A percentile compares a stretch with the other conserved stretches of the same genome.
Conservation (phyloP, 2,329 filamentous ascomycete genomes). For the Hypoxylon rubiginosum region DNA sequence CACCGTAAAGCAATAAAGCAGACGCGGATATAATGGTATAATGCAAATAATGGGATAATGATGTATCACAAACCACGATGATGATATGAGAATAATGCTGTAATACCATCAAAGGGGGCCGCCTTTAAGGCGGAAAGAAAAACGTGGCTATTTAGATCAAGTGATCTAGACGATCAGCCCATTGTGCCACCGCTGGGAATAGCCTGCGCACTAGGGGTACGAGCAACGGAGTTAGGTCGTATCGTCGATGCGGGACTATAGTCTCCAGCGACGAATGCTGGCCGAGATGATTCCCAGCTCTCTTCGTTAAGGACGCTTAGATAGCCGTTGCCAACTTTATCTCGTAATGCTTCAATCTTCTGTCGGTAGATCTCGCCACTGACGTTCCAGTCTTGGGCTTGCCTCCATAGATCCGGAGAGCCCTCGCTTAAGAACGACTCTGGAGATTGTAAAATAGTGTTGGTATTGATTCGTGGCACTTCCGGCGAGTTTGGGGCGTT, state of each 20-base stretch:
- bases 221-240: slow-evolving; percentile 54
- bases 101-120: slow-evolving; percentile 29
- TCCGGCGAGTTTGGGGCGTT: slow-evolving; percentile 49
- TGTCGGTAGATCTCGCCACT: slow-evolving; percentile 85
- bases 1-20: slow-evolving; percentile 47
- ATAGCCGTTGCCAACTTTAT: slow-evolving; percentile 89
- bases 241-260: slow-evolving; percentile 56
- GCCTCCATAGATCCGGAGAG: slow-evolving; percentile 55
- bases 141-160: slow-evolving; percentile 29
- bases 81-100: slow-evolving; percentile 29
- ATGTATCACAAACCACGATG: slow-evolving; percentile 35
- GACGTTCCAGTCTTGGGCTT: slow-evolving; percentile 71
- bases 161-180: slow-evolving; percentile 54
- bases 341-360: slow-evolving; percentile 87
- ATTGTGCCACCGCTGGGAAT: slow-evolving; percentile 68
- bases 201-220: slow-evolving; percentile 59
- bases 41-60: slow-evolving; percentile 41
- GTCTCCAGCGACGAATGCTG: slow-evolving; percentile 56
- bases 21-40: slow-evolving; percentile 46
- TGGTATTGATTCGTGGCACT: slow-evolving; percentile 58
- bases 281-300: slow-evolving; percentile 65
- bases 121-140: slow-evolving; percentile 20
- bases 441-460: slow-evolving; percentile 52
- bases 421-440: slow-evolving; percentile 52
- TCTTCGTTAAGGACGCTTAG: slow-evolving; percentile 88